Conservation (phyloP, 352 stramenopile genomes). For the Globisporangium iwayamae region DNA sequence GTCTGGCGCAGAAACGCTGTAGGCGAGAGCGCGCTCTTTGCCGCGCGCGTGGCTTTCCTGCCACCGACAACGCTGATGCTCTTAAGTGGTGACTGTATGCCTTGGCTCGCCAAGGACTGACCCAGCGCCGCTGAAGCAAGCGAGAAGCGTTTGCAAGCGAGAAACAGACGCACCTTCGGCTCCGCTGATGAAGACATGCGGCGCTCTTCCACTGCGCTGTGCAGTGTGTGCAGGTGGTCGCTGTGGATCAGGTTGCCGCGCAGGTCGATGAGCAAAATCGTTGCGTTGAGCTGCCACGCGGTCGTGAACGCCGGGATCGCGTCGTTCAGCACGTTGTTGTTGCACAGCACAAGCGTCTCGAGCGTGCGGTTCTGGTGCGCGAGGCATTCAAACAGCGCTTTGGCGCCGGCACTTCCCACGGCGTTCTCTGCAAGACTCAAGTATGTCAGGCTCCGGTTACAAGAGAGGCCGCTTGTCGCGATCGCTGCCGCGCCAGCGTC, state of each 20-base stretch:
- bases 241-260: slow-evolving; percentile 55
- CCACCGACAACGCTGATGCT: neutral
- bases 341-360: slow-evolving; percentile 45
- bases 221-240: slow-evolving; percentile 30
- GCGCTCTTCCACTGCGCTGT: slow-evolving; percentile 28
- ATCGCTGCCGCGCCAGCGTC: slow-evolving; percentile 38
- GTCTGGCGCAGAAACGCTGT: slow-evolving; percentile 43
- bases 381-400: slow-evolving; percentile 43
- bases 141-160: slow-evolving; percentile 40
- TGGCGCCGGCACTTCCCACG: slow-evolving; percentile 44
- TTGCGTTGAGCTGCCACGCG: slow-evolving; percentile 38
- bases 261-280: slow-evolving; percentile 42
- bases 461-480: slow-evolving; percentile 33
- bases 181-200: slow-evolving; percentile 19
- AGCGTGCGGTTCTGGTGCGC: slow-evolving; percentile 33
- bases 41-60: slow-evolving; percentile 7
- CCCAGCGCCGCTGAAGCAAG: neutral
- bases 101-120: neutral
- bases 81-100: slow-evolving; percentile 4
- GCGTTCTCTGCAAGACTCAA: slow-evolving; percentile 64
- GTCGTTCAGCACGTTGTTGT: slow-evolving; percentile 66
- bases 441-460: slow-evolving; percentile 40
- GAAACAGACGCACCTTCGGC: slow-evolving; percentile 40
- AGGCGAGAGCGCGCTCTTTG: slow-evolving; percentile 30
- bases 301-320: slow-evolving; percentile 25